phyloP scores from a whole-genome alignment of 441 rosid species.

The Adansonia madagascariensis region DNA sequence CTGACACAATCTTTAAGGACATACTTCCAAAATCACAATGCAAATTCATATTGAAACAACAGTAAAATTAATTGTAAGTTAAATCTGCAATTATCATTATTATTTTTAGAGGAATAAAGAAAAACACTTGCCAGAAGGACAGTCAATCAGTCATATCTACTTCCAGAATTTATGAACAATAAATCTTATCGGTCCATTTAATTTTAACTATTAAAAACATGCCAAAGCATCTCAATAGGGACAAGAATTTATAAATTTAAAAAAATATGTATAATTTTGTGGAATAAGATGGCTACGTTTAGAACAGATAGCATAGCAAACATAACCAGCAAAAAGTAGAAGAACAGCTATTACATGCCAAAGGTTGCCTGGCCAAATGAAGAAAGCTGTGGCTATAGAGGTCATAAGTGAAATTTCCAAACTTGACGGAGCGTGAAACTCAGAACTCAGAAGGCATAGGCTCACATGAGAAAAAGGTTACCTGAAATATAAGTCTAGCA shows the following conservation, averaged over 20 bases:
- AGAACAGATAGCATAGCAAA: not conserved
- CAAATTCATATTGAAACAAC: not conserved
- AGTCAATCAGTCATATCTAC: not conserved
- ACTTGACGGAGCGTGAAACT: slow-evolving; percentile 45
- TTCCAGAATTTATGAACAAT: not conserved
- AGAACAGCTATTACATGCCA: slow-evolving; percentile 8
- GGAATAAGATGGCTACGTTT: not conserved
- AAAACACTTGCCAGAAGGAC: not conserved
- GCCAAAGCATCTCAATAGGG: not conserved
- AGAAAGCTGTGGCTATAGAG: slow-evolving; percentile 93
- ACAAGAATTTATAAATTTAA: not conserved
- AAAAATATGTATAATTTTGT: not conserved
- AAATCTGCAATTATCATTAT: not conserved
- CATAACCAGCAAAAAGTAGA: not conserved
- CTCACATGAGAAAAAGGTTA: slow-evolving; percentile 76
- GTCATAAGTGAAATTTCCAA: slow-evolving; percentile 64
- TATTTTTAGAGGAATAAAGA: not conserved
- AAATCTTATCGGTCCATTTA: not conserved
- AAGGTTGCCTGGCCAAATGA: slow-evolving; percentile 76
- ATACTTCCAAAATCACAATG: slow-evolving; percentile 18
- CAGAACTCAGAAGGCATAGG: slow-evolving; percentile 62
- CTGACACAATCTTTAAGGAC: not conserved
- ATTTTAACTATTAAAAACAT: not conserved
- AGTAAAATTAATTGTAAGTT: not conserved
- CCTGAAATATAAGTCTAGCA: slow-evolving; percentile 46